Evolutionary conservation across 2,329 filamentous ascomycete species (phyloP), one percentile per base, ranked within the genome.

Genomic region (Diplodia scrobiculata): DNA sequence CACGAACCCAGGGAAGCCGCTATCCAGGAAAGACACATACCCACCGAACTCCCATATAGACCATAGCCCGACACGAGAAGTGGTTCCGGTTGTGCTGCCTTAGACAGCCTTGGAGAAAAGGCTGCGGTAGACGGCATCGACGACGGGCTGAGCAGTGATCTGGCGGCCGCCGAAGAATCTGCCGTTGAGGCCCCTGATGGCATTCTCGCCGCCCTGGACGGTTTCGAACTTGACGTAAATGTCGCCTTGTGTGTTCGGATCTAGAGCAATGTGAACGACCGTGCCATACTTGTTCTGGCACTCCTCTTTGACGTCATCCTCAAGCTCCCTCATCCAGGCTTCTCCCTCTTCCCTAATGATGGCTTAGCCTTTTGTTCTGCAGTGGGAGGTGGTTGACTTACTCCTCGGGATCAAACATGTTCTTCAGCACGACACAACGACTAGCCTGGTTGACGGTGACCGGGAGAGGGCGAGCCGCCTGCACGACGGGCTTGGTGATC

Each of bases 151-250:
- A 73, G 94, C 95, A 77, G 91, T 94, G 79, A 99, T 96, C 84
- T 91, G 92, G 75, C 89, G 87, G 74, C 91, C 91, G 76, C 92
- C 95, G 80, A 99, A 99, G 80, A 91, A 97, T 76, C 95, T 89
- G 75, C 95, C 95, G 79, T 99, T 98, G 69, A 99, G 87, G 75
- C 95, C 95, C 79, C 96, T 96, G 81, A 98, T 96, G 73, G 95
- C 95, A 77, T 97, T 98, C 80, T 97, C 92, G 77, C 94, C 94
- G 73, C 94, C 94, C 78, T 93, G 88, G 69, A 98, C 91, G 75
- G 92, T 90, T 80, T 97, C 92, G 82, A 99, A 99, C 80, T 99
- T 99, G 78, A 99, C 88, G 80, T 97, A 99, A 73, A 99, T 94
- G 77, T 99, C 95, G 80, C 95, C 95, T 79, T 91, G 87, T 55